Evolutionary conservation across 805 yeast species (phyloP), one percentile per base, ranked within the genome.

Genomic region (Wickerhamomyces tratensis): DNA sequence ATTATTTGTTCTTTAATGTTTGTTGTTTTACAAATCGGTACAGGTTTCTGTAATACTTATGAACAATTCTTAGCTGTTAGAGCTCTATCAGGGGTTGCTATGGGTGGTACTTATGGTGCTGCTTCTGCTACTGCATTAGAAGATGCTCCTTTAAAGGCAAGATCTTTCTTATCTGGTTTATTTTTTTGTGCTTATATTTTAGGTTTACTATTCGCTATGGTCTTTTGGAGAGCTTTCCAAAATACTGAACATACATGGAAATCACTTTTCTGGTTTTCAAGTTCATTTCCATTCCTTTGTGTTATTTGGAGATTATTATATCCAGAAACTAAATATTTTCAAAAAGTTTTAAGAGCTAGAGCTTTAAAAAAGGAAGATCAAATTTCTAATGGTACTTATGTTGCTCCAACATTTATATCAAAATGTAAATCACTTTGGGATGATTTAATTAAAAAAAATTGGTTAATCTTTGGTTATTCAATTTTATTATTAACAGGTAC

Each of bases 241-340:
- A 52, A 66, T 8, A 57, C 71, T 13, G 54, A 61, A 3, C 71
- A 78, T 46, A 71, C 75, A 4, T 82, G 91, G 91, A 68, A 82
- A 53, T 67, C 85, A 1, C 62, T 81, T 38, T 82, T 78, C 62
- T 82, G 88, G 88, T 81, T 83, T 54, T 71, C 78, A 35, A 74
- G 86, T 11, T 80, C 82, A 36, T 70, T 79, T 5, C 81, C 86
- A 5, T 70, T 74, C 26, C 48, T 81, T 6, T 65, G 82, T 43
- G 71, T 79, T 35, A 44, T 64, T 34, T 79, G 81, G 79, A 70
- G 88, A 59, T 48, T 71, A 45, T 52, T 64, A 33, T 63, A 73
- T 37, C 83, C 83, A 4, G 88, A 82, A 58, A 76, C 86, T 4
- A 72, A 69, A 31, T 66, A 73, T 20, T 80, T 70, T 57, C 48